Percentiles rank a stretch among this genome's conserved stretches.
Conservation (phyloP, 805 yeast species). For the Wickerhamiella nectarea region DNA sequence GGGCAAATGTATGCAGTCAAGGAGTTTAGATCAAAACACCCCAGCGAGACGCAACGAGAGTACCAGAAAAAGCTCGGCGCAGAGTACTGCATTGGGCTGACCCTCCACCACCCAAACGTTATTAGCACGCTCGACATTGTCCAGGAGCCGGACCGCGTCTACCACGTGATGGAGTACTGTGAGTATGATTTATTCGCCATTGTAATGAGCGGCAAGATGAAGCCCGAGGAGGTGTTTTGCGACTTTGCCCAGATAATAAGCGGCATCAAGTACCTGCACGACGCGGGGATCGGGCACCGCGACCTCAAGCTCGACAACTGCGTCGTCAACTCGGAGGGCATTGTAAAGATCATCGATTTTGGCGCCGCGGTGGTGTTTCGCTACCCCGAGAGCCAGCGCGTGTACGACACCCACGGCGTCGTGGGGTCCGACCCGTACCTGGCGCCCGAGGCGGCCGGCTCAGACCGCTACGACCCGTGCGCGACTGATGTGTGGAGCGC, state of each 20-base stretch:
- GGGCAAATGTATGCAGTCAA: slow-evolving; percentile 74
- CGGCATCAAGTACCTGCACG: slow-evolving; percentile 71
- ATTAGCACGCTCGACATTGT: slow-evolving; percentile 85
- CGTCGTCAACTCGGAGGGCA: slow-evolving; percentile 69
- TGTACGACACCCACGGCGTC: slow-evolving; percentile 68
- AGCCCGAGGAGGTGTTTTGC: slow-evolving; percentile 63
- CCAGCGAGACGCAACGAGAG: slow-evolving; percentile 64
- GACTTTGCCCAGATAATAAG: slow-evolving; percentile 77
- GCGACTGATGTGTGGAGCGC: slow-evolving; percentile 92
- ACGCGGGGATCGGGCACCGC: slow-evolving; percentile 72
- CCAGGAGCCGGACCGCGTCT: slow-evolving; percentile 72
- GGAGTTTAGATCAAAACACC: slow-evolving; percentile 69
- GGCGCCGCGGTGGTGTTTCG: slow-evolving; percentile 87
- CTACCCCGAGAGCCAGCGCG: slow-evolving; percentile 63
- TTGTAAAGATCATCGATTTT: slow-evolving; percentile 81
- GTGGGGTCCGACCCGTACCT: slow-evolving; percentile 83
- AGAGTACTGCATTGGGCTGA: slow-evolving; percentile 87
- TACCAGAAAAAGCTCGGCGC: slow-evolving; percentile 87
- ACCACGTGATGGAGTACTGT: slow-evolving; percentile 91
- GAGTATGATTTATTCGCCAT: slow-evolving; percentile 87
- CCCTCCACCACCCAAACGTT: slow-evolving; percentile 78
- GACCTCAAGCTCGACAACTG: slow-evolving; percentile 88
- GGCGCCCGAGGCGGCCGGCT: slow-evolving; percentile 84
- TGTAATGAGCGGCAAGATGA: slow-evolving; percentile 87
- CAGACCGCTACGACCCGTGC: slow-evolving; percentile 73